These are phyloP conservation scores for Beauveria scarabaeidicola DNA, from an alignment of 2,329 filamentous ascomycete genomes.

Conservation along the genomic window DNA sequence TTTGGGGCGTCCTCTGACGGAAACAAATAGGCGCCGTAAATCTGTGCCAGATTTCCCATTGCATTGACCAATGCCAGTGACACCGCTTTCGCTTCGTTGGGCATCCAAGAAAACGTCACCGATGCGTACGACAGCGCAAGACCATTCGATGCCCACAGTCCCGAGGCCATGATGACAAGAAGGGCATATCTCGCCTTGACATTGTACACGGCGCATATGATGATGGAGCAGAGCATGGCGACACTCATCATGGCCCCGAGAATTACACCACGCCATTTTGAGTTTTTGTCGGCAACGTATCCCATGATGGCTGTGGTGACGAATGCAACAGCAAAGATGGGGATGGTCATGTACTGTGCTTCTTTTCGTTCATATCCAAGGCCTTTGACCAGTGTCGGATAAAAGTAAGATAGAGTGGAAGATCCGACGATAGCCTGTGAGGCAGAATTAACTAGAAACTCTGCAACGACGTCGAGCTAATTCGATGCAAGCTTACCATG, in stretches of 20 bases:
- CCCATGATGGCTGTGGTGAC: conserved; percentile 37
- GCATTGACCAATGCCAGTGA: conserved; percentile 42
- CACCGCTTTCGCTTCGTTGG: conserved; percentile 33
- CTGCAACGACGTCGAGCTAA: not conserved
- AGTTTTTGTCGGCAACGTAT: conserved; percentile 38
- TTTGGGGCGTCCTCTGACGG: conserved; percentile 36
- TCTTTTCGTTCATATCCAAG: conserved; percentile 37
- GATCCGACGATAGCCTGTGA: conserved; percentile 27
- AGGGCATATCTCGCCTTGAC: conserved; percentile 45
- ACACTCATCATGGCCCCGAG: conserved; percentile 38
- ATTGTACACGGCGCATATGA: conserved; percentile 36
- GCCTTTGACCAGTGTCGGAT: conserved; percentile 42
- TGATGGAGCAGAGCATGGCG: conserved; percentile 27
- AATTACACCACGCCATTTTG: conserved; percentile 37
- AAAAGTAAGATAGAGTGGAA: conserved; percentile 44
- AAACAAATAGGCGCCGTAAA: conserved; percentile 44
- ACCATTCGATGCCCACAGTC: conserved; percentile 45
- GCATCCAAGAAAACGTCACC: conserved; percentile 41
- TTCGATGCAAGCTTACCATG: conserved; percentile 21
- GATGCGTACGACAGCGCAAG: conserved; percentile 42
- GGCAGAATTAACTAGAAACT: not conserved
- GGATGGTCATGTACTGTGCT: conserved; percentile 43
- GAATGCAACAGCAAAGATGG: conserved; percentile 46
- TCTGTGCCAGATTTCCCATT: conserved; percentile 41
- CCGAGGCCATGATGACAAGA: conserved; percentile 47